Evolutionary conservation across 768 basidiomycete genomes (phyloP).

Genomic region (Lentinus tigrinus): DNA sequence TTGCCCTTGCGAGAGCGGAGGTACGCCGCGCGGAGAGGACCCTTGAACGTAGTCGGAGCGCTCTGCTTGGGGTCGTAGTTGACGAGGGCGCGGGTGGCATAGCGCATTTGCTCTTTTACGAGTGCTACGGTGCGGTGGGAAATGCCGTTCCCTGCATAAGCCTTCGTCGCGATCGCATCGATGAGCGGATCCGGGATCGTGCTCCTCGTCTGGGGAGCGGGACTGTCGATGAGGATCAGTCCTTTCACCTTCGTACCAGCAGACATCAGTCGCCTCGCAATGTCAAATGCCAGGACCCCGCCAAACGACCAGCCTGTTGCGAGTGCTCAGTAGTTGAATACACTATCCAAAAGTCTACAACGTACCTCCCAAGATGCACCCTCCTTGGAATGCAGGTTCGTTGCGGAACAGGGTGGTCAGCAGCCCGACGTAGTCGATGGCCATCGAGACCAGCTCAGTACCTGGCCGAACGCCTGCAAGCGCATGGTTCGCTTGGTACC

Average conservation of each 20-base stretch:
- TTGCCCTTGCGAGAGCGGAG: conserved; percentile 47
- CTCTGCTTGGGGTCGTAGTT: conserved; percentile 39
- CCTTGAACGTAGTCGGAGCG: conserved; percentile 21
- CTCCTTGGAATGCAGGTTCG: conserved; percentile 27
- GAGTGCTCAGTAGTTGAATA: background rate
- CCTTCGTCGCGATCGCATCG: conserved; percentile 30
- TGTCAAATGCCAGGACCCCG: conserved; percentile 69
- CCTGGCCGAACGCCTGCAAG: background rate
- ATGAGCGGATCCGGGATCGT: conserved; percentile 55
- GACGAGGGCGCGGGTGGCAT: conserved; percentile 40
- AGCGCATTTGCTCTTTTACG: conserved; percentile 16
- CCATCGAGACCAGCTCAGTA: conserved; percentile 17
- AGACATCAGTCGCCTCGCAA: conserved; percentile 49
- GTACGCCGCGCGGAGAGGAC: conserved; percentile 41
- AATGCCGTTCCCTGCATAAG: background rate
- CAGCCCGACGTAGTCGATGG: conserved; percentile 22
- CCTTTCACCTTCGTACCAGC: conserved; percentile 49
- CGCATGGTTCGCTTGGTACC: background rate
- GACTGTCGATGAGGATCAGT: conserved; percentile 66
- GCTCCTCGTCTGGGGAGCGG: conserved; percentile 51
- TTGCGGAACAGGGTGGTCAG: conserved; percentile 23
- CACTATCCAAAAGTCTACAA: background rate
- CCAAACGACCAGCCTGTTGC: conserved; percentile 83
- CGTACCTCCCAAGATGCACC: conserved; percentile 60
- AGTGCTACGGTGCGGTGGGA: background rate